A percentile compares a stretch with the other conserved stretches of the same genome.
These are phyloP conservation scores for Corymbia maculata DNA, from an alignment of 345 rosid genomes.

Conservation along the genomic window DNA sequence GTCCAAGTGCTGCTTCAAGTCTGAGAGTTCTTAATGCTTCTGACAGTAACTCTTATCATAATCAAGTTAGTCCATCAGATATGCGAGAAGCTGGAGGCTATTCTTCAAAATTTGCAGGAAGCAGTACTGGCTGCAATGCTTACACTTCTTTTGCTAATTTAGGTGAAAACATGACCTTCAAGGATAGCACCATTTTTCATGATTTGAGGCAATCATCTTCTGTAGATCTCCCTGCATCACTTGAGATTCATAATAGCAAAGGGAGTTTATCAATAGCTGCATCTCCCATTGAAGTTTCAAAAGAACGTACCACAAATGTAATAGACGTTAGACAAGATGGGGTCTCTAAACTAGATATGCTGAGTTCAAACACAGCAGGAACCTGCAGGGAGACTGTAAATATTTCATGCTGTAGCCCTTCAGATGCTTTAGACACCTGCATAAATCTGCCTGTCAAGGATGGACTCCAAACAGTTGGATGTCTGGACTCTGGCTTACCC, in stretches of 20 bases:
- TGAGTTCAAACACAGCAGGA: conserved; percentile 16
- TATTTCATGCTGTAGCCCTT: conserved; percentile 6
- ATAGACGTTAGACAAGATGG: conserved; percentile 1
- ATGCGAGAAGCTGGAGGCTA: neutral
- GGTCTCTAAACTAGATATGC: conserved; percentile 18
- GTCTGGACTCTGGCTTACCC: conserved; percentile 7
- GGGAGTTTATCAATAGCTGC: conserved; percentile 7
- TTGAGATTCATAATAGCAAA: conserved; percentile 1
- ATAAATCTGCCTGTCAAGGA: conserved; percentile 24
- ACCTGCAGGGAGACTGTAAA: conserved; percentile 12
- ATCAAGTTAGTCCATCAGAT: neutral
- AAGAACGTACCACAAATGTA: conserved; percentile 8
- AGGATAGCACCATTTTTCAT: conserved; percentile 2
- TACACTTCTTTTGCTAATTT: neutral
- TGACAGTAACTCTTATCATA: neutral
- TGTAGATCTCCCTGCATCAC: conserved; percentile 10
- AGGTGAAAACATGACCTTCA: neutral
- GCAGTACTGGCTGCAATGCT: neutral
- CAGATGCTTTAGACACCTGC: conserved; percentile 19
- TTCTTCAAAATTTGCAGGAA: neutral
- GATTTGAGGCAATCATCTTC: conserved; percentile 9
- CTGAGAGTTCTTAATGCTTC: conserved; percentile 5
- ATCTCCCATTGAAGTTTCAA: conserved; percentile 8
- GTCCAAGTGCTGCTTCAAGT: conserved; percentile 10
- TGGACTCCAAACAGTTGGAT: conserved; percentile 7